phyloP scores from a whole-genome alignment of 116 monocot genomes.

The Thalassia testudinum region DNA sequence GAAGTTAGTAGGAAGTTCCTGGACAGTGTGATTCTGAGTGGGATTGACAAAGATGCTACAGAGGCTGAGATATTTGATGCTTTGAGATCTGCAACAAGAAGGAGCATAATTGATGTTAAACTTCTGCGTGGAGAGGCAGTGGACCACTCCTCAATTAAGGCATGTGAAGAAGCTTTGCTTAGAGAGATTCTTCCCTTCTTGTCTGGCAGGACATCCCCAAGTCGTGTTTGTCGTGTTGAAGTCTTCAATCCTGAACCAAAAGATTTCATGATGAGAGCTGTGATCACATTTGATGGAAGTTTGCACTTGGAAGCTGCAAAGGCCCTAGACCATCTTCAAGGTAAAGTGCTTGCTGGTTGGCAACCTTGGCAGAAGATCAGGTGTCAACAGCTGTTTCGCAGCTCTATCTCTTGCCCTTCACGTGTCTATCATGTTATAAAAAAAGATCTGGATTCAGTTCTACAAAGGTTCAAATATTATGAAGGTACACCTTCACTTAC shows the following conservation, averaged over 20 bases:
- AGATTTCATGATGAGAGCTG: slow-evolving; percentile 46
- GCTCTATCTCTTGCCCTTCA: slow-evolving; percentile 50
- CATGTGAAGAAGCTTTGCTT: slow-evolving; percentile 35
- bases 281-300: slow-evolving; percentile 68
- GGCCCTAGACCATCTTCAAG: slow-evolving; percentile 76
- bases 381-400: slow-evolving; percentile 65
- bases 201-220: slow-evolving; percentile 21
- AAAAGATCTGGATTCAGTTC: slow-evolving; percentile 23
- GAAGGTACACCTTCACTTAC: slow-evolving; percentile 25
- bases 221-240: slow-evolving; percentile 40
- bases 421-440: slow-evolving; percentile 55
- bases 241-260: slow-evolving; percentile 41
- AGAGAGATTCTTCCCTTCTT: slow-evolving; percentile 62
- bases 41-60: slow-evolving; percentile 44
- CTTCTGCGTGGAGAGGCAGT: slow-evolving; percentile 40
- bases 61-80: slow-evolving; percentile 58
- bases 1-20: slow-evolving; percentile 24
- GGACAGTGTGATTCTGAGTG: slow-evolving; percentile 40
- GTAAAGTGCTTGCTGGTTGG: slow-evolving; percentile 53
- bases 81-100: slow-evolving; percentile 24
- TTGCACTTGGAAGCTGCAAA: slow-evolving; percentile 86
- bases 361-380: slow-evolving; percentile 75
- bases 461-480: slow-evolving; percentile 29
- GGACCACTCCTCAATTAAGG: slow-evolving; percentile 6
- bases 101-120: slow-evolving; percentile 32